Conservation (phyloP, 768 basidiomycete species). For the Hortiboletus campestris region DNA sequence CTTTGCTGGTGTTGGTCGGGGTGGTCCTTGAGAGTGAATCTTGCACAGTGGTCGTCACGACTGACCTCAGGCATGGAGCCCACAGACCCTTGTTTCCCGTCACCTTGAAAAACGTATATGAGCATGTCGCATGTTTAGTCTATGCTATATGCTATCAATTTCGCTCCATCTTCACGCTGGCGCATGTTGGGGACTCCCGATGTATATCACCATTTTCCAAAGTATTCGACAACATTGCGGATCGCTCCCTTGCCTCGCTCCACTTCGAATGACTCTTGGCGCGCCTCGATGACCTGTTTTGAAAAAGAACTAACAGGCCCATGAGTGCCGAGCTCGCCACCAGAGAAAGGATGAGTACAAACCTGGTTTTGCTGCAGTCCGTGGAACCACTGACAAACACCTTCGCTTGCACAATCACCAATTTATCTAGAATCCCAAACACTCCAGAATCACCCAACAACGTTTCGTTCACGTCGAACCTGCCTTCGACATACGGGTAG, state of each 20-base stretch:
- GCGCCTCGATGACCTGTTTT: conserved; percentile 46
- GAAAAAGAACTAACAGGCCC: conserved; percentile 45
- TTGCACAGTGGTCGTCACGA: neutral
- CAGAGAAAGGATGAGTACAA: neutral
- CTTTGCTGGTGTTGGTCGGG: conserved; percentile 87
- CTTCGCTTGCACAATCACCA: conserved; percentile 46
- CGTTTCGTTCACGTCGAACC: conserved; percentile 23
- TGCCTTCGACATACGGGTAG: conserved; percentile 24
- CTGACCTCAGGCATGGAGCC: neutral
- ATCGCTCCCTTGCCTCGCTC: conserved; percentile 14
- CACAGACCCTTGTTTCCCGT: neutral
- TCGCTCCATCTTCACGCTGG: neutral
- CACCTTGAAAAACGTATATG: conserved; percentile 23
- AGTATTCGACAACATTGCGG: conserved; percentile 45
- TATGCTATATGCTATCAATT: conserved; percentile 26
- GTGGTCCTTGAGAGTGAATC: conserved; percentile 67
- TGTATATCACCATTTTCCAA: conserved; percentile 32
- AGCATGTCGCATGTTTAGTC: conserved; percentile 27
- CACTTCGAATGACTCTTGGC: conserved; percentile 28
- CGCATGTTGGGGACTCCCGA: neutral
- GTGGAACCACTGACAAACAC: conserved; percentile 50
- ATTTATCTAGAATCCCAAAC: conserved; percentile 55
- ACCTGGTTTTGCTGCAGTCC: conserved; percentile 50
- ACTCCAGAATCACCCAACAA: conserved; percentile 49
- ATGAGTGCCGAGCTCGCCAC: neutral